A percentile compares a stretch with the other conserved stretches of the same genome.
Evolutionary conservation across 164 flowering plant genomes (phyloP).

Genomic region (Magnolia kwangsiensis): DNA sequence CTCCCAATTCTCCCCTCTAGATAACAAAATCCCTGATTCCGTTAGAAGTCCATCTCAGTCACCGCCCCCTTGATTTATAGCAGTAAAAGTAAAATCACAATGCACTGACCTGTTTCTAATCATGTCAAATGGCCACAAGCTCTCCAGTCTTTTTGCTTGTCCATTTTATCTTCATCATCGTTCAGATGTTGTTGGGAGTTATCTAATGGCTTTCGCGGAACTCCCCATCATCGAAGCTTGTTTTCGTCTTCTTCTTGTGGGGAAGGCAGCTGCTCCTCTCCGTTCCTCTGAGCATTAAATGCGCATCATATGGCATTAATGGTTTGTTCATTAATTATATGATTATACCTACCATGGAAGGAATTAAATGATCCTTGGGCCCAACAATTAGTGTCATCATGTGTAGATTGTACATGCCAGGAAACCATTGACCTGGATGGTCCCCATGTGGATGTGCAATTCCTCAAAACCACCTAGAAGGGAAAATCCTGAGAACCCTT

Average conservation of each 20-base stretch:
- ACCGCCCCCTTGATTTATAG: neutral
- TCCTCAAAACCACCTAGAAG: too few relatives aligned
- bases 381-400: too few relatives aligned
- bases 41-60: neutral
- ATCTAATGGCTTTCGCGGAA: conserved; percentile 23
- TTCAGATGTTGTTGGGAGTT: conserved; percentile 31
- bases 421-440: too few relatives aligned
- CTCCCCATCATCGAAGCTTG: conserved; percentile 38
- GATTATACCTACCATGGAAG: too few relatives aligned
- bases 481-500: too few relatives aligned
- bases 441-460: too few relatives aligned
- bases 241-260: conserved; percentile 37
- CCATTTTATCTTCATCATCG: conserved; percentile 30
- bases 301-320: too few relatives aligned
- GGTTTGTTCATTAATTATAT: too few relatives aligned
- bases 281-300: conserved; percentile 20
- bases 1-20: neutral
- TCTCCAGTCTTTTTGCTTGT: conserved; percentile 11
- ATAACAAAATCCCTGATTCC: neutral
- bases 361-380: too few relatives aligned
- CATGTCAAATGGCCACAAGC: neutral
- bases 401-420: too few relatives aligned
- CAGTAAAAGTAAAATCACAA: neutral
- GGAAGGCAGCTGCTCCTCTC: conserved; percentile 37
- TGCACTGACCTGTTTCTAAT: neutral